These are phyloP conservation scores for Cenchrus fungigraminus DNA, from an alignment of 176 grass and related monocot species.

Conservation along the genomic window DNA sequence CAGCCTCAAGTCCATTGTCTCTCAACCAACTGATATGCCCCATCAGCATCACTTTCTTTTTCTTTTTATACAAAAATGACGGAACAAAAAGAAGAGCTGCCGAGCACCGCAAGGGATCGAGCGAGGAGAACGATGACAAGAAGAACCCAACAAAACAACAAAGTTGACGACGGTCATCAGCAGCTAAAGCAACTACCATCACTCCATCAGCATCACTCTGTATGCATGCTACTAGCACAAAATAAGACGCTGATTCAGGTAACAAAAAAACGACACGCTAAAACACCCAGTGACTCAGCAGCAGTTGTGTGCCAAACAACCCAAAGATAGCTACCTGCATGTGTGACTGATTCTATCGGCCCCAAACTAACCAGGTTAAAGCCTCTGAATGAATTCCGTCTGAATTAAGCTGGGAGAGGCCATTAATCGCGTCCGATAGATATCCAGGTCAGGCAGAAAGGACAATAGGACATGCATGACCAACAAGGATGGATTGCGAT, in stretches of 20 bases:
- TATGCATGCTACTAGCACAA: not conserved
- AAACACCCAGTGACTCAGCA: not conserved
- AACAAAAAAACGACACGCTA: not conserved
- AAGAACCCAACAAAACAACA: not conserved
- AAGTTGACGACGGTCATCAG: not conserved
- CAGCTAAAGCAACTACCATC: not conserved
- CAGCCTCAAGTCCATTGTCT: not conserved
- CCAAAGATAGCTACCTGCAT: no score
- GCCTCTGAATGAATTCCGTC: not conserved
- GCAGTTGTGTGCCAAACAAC: not conserved
- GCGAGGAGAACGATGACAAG: not conserved
- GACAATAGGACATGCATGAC: not conserved
- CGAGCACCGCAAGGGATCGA: not conserved
- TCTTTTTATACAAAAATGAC: not conserved
- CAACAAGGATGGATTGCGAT: constrained; percentile 17
- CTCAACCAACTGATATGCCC: not conserved
- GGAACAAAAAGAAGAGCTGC: not conserved
- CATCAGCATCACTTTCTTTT: not conserved
- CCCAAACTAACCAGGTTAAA: no score
- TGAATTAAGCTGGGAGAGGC: not conserved
- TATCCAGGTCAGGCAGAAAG: not conserved
- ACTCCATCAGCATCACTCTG: not conserved
- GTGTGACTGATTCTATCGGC: no score
- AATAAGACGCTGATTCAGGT: not conserved
- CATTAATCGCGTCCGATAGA: not conserved